Evolutionary conservation across 2,329 filamentous ascomycete species (phyloP).

Genomic region (Aspergillus chevalieri): DNA sequence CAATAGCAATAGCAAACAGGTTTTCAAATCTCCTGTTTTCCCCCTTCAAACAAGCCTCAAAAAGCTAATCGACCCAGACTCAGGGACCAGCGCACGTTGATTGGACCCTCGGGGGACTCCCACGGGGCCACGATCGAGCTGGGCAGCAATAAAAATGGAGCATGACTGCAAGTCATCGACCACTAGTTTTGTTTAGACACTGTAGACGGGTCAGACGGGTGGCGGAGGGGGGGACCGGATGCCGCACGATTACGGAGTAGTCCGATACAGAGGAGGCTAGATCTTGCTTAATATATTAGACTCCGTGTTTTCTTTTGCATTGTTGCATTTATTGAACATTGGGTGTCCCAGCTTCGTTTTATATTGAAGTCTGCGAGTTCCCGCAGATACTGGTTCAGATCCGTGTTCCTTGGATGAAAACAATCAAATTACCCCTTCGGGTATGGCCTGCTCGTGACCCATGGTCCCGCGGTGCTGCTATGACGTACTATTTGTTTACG

Average conservation of each 20-base stretch:
- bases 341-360: too few relatives aligned
- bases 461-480: slow-evolving; percentile 6
- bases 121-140: slow-evolving; percentile 9
- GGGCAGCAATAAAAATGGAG: slow-evolving; percentile 8
- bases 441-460: slow-evolving; percentile 9
- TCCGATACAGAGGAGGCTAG: too few relatives aligned
- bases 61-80: slow-evolving; percentile 5
- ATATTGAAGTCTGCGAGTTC: not conserved
- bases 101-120: not conserved
- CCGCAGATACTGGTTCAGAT: not conserved
- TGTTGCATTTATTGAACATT: too few relatives aligned
- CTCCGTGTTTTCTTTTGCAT: too few relatives aligned
- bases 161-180: slow-evolving; percentile 10
- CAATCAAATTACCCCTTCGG: slow-evolving; percentile 20
- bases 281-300: too few relatives aligned
- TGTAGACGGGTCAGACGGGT: not conserved
- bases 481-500: not conserved
- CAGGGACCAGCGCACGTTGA: not conserved
- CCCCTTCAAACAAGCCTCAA: not conserved
- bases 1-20: slow-evolving; percentile 14
- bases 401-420: not conserved
- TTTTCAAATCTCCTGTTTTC: slow-evolving; percentile 3
- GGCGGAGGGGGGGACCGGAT: not conserved
- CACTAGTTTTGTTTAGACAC: slow-evolving; percentile 2
- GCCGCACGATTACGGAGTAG: not conserved